phyloP scores from a whole-genome alignment of 345 rosid species.

The Mercurialis annua region DNA sequence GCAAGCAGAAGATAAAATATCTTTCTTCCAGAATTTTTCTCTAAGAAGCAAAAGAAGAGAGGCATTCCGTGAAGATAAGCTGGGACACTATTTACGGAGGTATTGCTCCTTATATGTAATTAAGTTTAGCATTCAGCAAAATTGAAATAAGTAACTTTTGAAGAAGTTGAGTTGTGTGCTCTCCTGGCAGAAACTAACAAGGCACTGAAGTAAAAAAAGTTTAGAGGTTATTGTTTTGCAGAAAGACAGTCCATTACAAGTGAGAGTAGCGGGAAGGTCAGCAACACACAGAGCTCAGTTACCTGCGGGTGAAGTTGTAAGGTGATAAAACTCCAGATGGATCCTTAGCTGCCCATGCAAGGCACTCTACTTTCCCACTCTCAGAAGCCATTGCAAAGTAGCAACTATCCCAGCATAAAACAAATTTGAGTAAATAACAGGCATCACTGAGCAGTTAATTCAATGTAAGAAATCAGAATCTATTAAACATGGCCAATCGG shows the following conservation, averaged over 20 bases:
- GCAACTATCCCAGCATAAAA: neutral
- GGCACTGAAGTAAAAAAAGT: too few relatives aligned
- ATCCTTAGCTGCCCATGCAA: slow-evolving; percentile 27
- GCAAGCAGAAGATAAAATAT: too few relatives aligned
- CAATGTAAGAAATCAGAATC: too few relatives aligned
- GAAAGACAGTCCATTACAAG: too few relatives aligned
- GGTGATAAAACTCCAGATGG: slow-evolving; percentile 21
- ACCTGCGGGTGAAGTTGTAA: slow-evolving; percentile 19
- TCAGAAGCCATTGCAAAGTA: slow-evolving; percentile 12
- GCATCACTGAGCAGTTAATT: too few relatives aligned
- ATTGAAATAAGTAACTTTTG: neutral
- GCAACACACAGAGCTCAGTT: neutral
- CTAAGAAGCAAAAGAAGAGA: neutral
- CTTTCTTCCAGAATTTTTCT: too few relatives aligned
- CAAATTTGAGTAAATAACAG: too few relatives aligned
- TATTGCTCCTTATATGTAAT: neutral
- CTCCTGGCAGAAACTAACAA: neutral
- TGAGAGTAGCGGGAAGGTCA: too few relatives aligned
- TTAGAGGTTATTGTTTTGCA: too few relatives aligned
- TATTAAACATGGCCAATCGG: too few relatives aligned
- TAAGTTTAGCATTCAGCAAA: neutral
- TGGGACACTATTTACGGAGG: neutral
- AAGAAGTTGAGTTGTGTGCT: neutral
- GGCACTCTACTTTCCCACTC: slow-evolving; percentile 8
- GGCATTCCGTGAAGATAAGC: neutral